Percentiles rank a stretch among this genome's conserved stretches.
phyloP scores from a whole-genome alignment of 352 stramenopile genomes.

The Phytophthora cajani region DNA sequence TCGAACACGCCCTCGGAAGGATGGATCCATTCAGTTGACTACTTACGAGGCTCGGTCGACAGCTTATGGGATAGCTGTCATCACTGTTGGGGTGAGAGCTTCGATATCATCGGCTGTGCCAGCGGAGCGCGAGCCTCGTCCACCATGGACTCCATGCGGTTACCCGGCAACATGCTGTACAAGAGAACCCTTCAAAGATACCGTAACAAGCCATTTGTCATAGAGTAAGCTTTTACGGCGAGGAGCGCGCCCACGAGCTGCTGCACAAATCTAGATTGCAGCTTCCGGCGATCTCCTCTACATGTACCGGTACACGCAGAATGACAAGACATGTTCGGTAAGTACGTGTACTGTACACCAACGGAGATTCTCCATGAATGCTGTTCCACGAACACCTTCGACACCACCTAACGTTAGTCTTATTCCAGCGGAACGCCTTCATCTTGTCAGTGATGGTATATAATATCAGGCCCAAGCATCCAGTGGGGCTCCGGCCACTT shows the following conservation, averaged over 20 bases:
- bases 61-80: background rate
- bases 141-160: background rate
- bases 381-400: background rate
- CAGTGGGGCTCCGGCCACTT: slow-evolving; percentile 7
- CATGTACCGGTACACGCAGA: too few species aligned
- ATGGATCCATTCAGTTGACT: background rate
- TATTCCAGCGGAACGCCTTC: background rate
- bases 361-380: too few species aligned
- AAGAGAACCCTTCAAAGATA: background rate
- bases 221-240: too few species aligned
- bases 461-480: background rate
- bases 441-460: background rate
- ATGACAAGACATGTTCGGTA: too few species aligned
- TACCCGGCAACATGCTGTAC: slow-evolving; percentile 1
- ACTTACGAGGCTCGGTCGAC: background rate
- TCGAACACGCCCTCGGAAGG: background rate
- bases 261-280: background rate
- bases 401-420: background rate
- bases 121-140: background rate
- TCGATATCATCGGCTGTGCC: background rate
- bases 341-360: too few species aligned
- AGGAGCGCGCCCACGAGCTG: background rate
- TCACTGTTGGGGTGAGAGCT: background rate
- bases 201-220: too few species aligned
- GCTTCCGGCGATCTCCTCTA: background rate